These are phyloP conservation scores for Podila horticola DNA, from an alignment of 192 early-diverging fungal species.

Conservation along the genomic window DNA sequence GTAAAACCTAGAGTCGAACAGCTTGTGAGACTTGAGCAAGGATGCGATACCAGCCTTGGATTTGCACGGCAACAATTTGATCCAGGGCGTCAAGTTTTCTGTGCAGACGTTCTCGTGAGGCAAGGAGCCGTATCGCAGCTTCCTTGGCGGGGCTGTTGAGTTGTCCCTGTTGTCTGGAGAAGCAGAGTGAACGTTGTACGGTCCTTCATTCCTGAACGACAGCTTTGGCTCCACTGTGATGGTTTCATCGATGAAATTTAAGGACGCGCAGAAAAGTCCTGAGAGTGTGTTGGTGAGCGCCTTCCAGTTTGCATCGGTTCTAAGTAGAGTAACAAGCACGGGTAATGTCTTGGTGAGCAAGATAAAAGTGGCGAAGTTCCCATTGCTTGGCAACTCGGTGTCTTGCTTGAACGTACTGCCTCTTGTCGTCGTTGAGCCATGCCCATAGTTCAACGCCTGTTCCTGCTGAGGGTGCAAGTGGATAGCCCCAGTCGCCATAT, in stretches of 20 bases:
- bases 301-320: conserved; percentile 82
- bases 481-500: conserved; percentile 80
- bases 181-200: conserved; percentile 40
- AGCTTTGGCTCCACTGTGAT: conserved; percentile 71
- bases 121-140: conserved; percentile 80
- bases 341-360: not conserved
- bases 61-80: conserved; percentile 95
- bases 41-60: conserved; percentile 89
- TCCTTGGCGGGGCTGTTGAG: conserved; percentile 1
- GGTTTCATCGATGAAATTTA: conserved; percentile 91
- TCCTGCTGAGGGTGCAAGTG: conserved; percentile 65
- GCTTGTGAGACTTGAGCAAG: conserved; percentile 89
- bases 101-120: conserved; percentile 97
- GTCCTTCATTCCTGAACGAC: conserved; percentile 62
- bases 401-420: conserved; percentile 26
- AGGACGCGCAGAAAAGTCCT: conserved; percentile 95
- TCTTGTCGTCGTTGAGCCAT: conserved; percentile 63
- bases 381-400: not conserved
- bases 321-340: conserved; percentile 27
- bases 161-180: not conserved
- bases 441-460: conserved; percentile 83
- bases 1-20: conserved; percentile 93
- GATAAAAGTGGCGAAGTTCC: not conserved
- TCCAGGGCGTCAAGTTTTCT: conserved; percentile 98
- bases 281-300: conserved; percentile 91